These are phyloP conservation scores for Flaveria robusta DNA, from an alignment of 129 eudicot genomes.

Conservation along the genomic window DNA sequence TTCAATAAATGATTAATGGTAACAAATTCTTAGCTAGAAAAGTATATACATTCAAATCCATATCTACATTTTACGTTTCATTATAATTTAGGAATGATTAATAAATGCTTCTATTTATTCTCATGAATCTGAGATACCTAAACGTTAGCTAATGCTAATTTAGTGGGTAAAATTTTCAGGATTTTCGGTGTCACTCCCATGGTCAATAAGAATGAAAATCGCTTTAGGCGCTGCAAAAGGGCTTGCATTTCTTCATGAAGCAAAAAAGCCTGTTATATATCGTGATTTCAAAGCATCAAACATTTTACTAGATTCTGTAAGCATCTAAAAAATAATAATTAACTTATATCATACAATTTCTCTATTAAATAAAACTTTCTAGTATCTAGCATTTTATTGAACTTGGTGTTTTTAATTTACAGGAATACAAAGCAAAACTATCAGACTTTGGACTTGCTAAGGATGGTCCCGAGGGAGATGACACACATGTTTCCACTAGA, in stretches of 20 bases:
- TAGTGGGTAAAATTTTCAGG: conserved; percentile 41
- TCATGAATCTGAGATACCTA: neutral
- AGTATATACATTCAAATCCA: neutral
- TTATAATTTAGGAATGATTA: neutral
- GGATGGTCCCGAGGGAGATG: conserved; percentile 94
- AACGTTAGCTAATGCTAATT: neutral
- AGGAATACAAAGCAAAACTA: conserved; percentile 83
- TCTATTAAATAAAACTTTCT: neutral
- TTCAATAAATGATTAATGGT: neutral
- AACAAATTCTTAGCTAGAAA: neutral
- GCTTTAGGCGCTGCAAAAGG: conserved; percentile 80
- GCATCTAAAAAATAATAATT: neutral
- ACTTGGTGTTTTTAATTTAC: neutral
- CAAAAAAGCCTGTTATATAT: conserved; percentile 71
- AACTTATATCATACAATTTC: too few relatives aligned
- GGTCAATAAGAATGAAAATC: conserved; percentile 83
- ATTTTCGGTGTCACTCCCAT: conserved; percentile 69
- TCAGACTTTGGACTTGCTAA: conserved; percentile 93
- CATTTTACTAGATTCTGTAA: conserved; percentile 74
- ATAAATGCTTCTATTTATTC: neutral
- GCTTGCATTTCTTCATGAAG: conserved; percentile 76
- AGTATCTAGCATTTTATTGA: neutral
- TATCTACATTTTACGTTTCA: neutral
- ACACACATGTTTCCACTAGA: conserved; percentile 89
- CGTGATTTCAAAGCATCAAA: conserved; percentile 86